Evolutionary conservation across 1,284 basidiomycete species (phyloP).

Genomic region (Schizopora paradoxa): DNA sequence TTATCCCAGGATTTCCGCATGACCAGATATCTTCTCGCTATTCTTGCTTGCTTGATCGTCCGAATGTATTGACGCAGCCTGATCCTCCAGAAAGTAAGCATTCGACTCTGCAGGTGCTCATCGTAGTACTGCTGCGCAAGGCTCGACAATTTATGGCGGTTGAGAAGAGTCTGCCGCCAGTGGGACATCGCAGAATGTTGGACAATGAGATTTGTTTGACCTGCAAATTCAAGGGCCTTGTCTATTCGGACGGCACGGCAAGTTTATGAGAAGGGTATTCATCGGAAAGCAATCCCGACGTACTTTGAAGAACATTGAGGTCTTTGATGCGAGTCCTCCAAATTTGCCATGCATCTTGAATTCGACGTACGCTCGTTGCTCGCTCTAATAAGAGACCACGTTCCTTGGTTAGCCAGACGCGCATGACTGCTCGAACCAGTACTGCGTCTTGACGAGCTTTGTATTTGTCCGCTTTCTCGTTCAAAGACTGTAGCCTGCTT

Average conservation of each 20-base stretch:
- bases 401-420: slow-evolving; percentile 71
- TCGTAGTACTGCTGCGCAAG: slow-evolving; percentile 50
- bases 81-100: slow-evolving; percentile 54
- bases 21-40: slow-evolving; percentile 50
- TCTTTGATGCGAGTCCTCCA: slow-evolving; percentile 50
- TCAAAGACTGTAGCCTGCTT: slow-evolving; percentile 35
- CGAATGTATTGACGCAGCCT: slow-evolving; percentile 47
- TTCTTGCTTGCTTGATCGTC: slow-evolving; percentile 51
- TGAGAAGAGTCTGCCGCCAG: slow-evolving; percentile 18
- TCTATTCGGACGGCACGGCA: too few species aligned
- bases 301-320: slow-evolving; percentile 44
- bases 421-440: slow-evolving; percentile 55
- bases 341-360: slow-evolving; percentile 42
- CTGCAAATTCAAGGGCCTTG: too few species aligned
- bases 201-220: slow-evolving; percentile 11
- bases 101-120: slow-evolving; percentile 40
- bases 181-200: slow-evolving; percentile 6
- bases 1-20: slow-evolving; percentile 44
- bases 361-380: slow-evolving; percentile 41
- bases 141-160: slow-evolving; percentile 44
- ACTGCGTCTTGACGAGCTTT: slow-evolving; percentile 56
- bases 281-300: slow-evolving; percentile 1
- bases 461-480: slow-evolving; percentile 53
- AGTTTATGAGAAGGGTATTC: neutral
- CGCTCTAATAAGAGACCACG: slow-evolving; percentile 57